A percentile compares a stretch with the other conserved stretches of the same genome.
Conservation (phyloP, 805 yeast genomes). For the Candida ponderosae region DNA sequence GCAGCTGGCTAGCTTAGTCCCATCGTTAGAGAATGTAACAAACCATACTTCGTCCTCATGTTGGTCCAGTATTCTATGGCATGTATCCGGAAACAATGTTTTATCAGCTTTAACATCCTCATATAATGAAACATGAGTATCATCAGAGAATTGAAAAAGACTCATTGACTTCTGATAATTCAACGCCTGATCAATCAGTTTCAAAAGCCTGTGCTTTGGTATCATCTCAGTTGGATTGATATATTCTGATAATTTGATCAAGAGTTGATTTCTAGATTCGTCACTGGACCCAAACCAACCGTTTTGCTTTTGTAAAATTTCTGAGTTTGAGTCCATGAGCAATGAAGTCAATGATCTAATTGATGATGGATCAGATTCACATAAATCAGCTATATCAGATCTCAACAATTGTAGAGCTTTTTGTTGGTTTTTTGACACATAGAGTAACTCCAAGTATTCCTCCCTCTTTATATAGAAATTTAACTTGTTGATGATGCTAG, state of each 20-base stretch:
- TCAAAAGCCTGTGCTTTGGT: slow-evolving; percentile 43
- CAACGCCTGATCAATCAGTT: slow-evolving; percentile 44
- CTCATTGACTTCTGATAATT: slow-evolving; percentile 34
- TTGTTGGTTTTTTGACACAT: slow-evolving; percentile 21
- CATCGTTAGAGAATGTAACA: slow-evolving; percentile 69
- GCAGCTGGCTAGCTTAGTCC: slow-evolving; percentile 69
- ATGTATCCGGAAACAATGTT: slow-evolving; percentile 37
- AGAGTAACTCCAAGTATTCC: slow-evolving; percentile 32
- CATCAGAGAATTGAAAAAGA: slow-evolving; percentile 25
- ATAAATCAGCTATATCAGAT: slow-evolving; percentile 24
- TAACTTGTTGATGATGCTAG: slow-evolving; percentile 9
- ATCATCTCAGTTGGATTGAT: slow-evolving; percentile 46
- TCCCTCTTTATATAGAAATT: slow-evolving; percentile 30
- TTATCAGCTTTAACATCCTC: slow-evolving; percentile 26
- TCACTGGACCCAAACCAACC: slow-evolving; percentile 24
- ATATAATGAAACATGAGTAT: slow-evolving; percentile 21
- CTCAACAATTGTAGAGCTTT: slow-evolving; percentile 32
- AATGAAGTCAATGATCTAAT: slow-evolving; percentile 22
- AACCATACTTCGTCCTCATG: slow-evolving; percentile 83
- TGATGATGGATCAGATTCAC: slow-evolving; percentile 10
- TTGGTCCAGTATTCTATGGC: slow-evolving; percentile 36
- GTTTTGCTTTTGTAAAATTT: slow-evolving; percentile 14
- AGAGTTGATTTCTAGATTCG: slow-evolving; percentile 31
- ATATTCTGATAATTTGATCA: slow-evolving; percentile 34
- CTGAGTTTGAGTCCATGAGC: slow-evolving; percentile 18